A percentile compares a stretch with the other conserved stretches of the same genome.
phyloP scores from a whole-genome alignment of 768 basidiomycete species.

The Termitomyces titanicus region DNA sequence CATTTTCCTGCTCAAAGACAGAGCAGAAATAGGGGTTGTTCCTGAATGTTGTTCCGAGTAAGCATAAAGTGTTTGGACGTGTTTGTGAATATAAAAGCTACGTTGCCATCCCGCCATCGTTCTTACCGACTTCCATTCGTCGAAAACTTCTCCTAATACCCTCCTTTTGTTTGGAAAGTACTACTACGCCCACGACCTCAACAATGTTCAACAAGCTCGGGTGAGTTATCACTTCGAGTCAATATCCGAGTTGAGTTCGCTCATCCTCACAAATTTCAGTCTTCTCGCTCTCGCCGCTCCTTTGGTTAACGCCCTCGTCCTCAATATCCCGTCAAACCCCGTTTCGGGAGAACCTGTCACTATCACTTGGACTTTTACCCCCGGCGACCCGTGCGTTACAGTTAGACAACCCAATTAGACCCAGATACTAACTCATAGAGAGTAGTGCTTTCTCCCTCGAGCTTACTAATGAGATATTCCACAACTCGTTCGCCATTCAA shows the following conservation, averaged over 20 bases:
- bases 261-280: conserved; percentile 16
- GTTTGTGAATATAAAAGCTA: conserved; percentile 26
- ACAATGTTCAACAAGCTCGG: conserved; percentile 14
- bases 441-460: conserved; percentile 39
- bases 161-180: conserved; percentile 9
- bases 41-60: conserved; percentile 8
- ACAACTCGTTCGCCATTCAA: conserved; percentile 50
- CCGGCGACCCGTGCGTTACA: conserved; percentile 43
- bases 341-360: conserved; percentile 31
- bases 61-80: conserved; percentile 17
- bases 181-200: conserved; percentile 19
- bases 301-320: conserved; percentile 43
- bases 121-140: conserved; percentile 17
- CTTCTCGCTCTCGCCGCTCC: conserved; percentile 42
- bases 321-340: conserved; percentile 33
- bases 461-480: conserved; percentile 45
- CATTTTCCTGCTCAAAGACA: neutral
- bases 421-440: neutral
- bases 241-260: neutral
- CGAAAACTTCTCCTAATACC: conserved; percentile 17
- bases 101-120: neutral
- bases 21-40: neutral
- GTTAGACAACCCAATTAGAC: too few relatives aligned
- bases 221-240: neutral
- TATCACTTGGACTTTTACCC: conserved; percentile 41